phyloP scores from a whole-genome alignment of 2,329 filamentous ascomycete genomes.

The Colletotrichum camelliae region DNA sequence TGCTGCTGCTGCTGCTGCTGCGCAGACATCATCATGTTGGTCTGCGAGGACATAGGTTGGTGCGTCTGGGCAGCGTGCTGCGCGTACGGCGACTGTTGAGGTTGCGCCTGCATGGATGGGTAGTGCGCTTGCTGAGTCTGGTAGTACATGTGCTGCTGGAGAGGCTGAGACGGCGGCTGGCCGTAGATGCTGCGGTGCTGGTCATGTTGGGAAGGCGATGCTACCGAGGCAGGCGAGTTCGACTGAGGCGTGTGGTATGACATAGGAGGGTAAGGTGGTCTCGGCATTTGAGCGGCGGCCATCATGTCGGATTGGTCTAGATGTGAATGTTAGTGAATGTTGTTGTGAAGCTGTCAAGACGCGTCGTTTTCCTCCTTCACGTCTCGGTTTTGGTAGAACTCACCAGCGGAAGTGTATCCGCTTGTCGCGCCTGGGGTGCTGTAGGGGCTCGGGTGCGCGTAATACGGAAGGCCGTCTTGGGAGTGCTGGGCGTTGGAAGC shows the following conservation, averaged over 20 bases:
- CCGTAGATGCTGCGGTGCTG: constrained; percentile 88
- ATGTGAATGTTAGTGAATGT: constrained; percentile 9
- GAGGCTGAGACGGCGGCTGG: constrained; percentile 78
- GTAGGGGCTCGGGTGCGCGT: constrained; percentile 81
- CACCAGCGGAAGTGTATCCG: constrained; percentile 88
- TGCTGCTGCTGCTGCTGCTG: constrained; percentile 48
- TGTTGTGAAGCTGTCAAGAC: constrained; percentile 9
- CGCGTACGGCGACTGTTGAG: constrained; percentile 63
- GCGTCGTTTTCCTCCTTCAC: neutral
- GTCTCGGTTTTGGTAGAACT: constrained; percentile 39
- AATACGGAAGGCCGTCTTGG: constrained; percentile 74
- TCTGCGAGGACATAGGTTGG: constrained; percentile 66
- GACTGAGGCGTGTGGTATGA: constrained; percentile 93
- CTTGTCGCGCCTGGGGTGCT: constrained; percentile 81
- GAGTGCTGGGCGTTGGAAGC: constrained; percentile 65
- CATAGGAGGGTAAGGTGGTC: constrained; percentile 85
- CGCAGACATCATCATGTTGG: constrained; percentile 70
- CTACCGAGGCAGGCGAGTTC: constrained; percentile 91
- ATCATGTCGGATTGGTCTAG: constrained; percentile 69
- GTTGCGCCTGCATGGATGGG: constrained; percentile 70
- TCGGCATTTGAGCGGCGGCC: constrained; percentile 72
- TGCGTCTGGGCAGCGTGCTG: constrained; percentile 60
- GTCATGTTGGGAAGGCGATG: constrained; percentile 87
- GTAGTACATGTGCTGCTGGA: constrained; percentile 84
- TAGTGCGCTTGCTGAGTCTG: constrained; percentile 64